Evolutionary conservation across 1,284 basidiomycete genomes (phyloP), one percentile per base, ranked within the genome.

Genomic region (Fereydounia khargensis): DNA sequence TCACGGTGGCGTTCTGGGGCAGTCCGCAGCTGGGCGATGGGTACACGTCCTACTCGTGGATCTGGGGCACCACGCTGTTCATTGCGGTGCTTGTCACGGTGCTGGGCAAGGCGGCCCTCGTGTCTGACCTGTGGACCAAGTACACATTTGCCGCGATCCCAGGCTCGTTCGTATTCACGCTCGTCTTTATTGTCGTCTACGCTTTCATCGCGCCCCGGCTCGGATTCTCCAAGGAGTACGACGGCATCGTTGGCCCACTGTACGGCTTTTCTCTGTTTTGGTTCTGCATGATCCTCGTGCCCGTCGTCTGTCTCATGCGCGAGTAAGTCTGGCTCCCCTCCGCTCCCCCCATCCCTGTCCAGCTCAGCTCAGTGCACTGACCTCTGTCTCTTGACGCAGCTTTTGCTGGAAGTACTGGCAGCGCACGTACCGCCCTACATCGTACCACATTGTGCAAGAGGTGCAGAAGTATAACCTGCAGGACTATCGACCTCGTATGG

Each of bases 111-210:
- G 95, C 95, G 7, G 94, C 94, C 1, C 78, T 99, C 46, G 88
- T 98, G 39, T 97, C 94, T 6, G 94, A 98, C 66, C 78, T 98
- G n/a, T 99, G 94, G 95, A 97, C 94, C 2, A 97, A 98, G 76
- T 98, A 97, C 76, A 97, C 92, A 3, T 87, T 92, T 30, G 89
- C 89, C 4, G 68, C 70, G n/a, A 74, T 73, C 42, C 95, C 94
- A 0, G 95, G 95, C 7, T 97, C 95, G 2, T 94, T 97, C 74
- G 75, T 86, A 22, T 94, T 98, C 77, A 91, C 94, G 6, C 91
- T 98, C 86, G 74, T 86, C 35, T 91, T 92, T 77, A 80, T 98
- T 4, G 94, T 92, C 0, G 71, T 97, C 2, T 99, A 98, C 76
- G 89, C 88, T 17, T 78, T 87, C 47, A 81, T 95, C 44, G 88